Percentiles rank a stretch among this genome's conserved stretches.
Evolutionary conservation across 495 filamentous ascomycete species (phyloP).

Genomic region (Astrocystis sublimbata): DNA sequence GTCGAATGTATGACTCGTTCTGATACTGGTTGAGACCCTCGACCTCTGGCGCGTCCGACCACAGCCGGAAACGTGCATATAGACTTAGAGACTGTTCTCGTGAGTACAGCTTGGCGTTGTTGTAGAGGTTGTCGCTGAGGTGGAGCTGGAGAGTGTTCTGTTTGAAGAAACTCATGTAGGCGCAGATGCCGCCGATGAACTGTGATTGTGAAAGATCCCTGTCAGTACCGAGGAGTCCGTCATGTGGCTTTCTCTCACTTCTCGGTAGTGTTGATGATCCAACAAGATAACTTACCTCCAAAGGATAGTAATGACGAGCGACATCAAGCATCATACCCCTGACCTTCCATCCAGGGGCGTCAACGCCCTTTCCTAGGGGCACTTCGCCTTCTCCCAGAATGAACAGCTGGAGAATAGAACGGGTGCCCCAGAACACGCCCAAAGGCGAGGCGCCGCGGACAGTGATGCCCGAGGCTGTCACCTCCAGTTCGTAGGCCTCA

Average conservation of each 20-base stretch:
- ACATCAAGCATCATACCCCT: slow-evolving; percentile 54
- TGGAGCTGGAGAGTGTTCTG: slow-evolving; percentile 57
- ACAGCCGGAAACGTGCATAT: slow-evolving; percentile 50
- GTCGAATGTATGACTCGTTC: slow-evolving; percentile 52
- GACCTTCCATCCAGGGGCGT: slow-evolving; percentile 52
- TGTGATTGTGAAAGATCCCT: slow-evolving; percentile 21
- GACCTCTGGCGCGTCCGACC: slow-evolving; percentile 36
- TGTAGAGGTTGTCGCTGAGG: slow-evolving; percentile 52
- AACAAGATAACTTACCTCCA: slow-evolving; percentile 26
- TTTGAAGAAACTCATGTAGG: slow-evolving; percentile 57
- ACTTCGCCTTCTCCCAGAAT: slow-evolving; percentile 37
- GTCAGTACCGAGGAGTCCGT: too few species aligned
- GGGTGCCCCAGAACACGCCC: slow-evolving; percentile 55
- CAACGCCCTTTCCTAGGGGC: slow-evolving; percentile 40
- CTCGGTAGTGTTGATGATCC: too few species aligned
- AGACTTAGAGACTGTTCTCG: slow-evolving; percentile 42
- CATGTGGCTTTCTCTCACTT: too few species aligned
- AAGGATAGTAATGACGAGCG: slow-evolving; percentile 53
- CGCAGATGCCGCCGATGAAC: slow-evolving; percentile 54
- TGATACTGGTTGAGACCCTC: slow-evolving; percentile 44
- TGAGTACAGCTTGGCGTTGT: slow-evolving; percentile 40
- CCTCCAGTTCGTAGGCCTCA: slow-evolving; percentile 50
- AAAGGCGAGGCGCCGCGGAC: slow-evolving; percentile 53
- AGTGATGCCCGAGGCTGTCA: slow-evolving; percentile 39
- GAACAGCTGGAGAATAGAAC: slow-evolving; percentile 50